Percentiles rank a stretch among this genome's conserved stretches.
Conservation (phyloP, 805 yeast species). For the Groenewaldozyma salmanticensis region DNA sequence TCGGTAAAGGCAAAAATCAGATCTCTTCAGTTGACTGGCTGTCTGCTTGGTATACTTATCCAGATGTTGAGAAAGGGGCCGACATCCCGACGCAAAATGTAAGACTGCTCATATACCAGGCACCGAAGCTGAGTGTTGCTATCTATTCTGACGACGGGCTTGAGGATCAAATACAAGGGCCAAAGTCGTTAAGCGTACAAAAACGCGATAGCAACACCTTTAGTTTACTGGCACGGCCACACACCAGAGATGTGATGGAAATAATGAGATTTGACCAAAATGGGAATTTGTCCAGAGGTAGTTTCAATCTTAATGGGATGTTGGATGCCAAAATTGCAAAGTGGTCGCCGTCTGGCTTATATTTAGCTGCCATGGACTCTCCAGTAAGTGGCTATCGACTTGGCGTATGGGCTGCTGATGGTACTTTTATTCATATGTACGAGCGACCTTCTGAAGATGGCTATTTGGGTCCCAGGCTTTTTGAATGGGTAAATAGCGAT, state of each 20-base stretch:
- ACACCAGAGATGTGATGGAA: constrained; percentile 10
- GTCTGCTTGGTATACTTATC: constrained; percentile 3
- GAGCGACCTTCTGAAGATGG: constrained; percentile 5
- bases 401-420: constrained; percentile 12
- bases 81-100: constrained; percentile 8
- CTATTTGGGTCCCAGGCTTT: constrained; percentile 6
- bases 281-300: neutral
- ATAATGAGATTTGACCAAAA: constrained; percentile 1
- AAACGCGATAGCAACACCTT: constrained; percentile 1
- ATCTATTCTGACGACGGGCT: constrained; percentile 17
- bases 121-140: constrained; percentile 4
- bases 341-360: constrained; percentile 15
- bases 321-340: constrained; percentile 13
- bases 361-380: constrained; percentile 14
- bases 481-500: constrained; percentile 9
- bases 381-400: constrained; percentile 13
- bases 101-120: constrained; percentile 10
- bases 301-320: constrained; percentile 4
- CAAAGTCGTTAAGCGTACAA: constrained; percentile 6
- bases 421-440: constrained; percentile 8
- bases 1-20: constrained; percentile 5
- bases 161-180: constrained; percentile 10
- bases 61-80: neutral
- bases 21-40: constrained; percentile 13
- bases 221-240: constrained; percentile 8